Percentiles rank a stretch among this genome's conserved stretches.
These are phyloP conservation scores for Corchorus capsularis DNA, from an alignment of 345 rosid genomes.

Conservation along the genomic window DNA sequence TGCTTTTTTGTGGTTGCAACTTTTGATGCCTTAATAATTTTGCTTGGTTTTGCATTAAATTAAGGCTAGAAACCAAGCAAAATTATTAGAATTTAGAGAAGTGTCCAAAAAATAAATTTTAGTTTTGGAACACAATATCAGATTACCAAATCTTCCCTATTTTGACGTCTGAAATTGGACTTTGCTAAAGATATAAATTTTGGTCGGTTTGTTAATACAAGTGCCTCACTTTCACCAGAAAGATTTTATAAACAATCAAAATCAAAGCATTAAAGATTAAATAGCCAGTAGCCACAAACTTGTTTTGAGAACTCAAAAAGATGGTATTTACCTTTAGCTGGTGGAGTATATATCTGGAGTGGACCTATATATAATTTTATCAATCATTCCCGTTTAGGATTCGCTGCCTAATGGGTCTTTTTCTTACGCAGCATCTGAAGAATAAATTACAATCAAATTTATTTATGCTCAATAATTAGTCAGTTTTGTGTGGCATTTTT, in stretches of 20 bases:
- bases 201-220: too few species aligned
- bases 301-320: not conserved
- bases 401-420: not conserved
- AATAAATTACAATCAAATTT: not conserved
- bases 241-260: not conserved
- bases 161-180: too few species aligned
- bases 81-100: too few species aligned
- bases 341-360: not conserved
- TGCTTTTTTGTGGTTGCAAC: not conserved
- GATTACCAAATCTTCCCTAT: too few species aligned
- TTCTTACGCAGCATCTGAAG: not conserved
- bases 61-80: too few species aligned
- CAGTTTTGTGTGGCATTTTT: not conserved
- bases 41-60: too few species aligned
- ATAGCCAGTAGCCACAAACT: not conserved
- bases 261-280: not conserved
- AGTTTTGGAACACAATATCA: too few species aligned
- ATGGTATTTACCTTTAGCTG: not conserved
- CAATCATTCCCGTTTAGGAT: not conserved
- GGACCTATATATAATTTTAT: not conserved
- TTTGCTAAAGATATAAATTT: not conserved
- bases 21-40: not conserved
- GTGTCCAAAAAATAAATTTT: too few species aligned
- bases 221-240: not conserved
- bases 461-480: not conserved